Percentiles rank a stretch among this genome's conserved stretches.
Conservation (phyloP, 176 grass and related monocot genomes). For the Hyparrhenia diplandra region DNA sequence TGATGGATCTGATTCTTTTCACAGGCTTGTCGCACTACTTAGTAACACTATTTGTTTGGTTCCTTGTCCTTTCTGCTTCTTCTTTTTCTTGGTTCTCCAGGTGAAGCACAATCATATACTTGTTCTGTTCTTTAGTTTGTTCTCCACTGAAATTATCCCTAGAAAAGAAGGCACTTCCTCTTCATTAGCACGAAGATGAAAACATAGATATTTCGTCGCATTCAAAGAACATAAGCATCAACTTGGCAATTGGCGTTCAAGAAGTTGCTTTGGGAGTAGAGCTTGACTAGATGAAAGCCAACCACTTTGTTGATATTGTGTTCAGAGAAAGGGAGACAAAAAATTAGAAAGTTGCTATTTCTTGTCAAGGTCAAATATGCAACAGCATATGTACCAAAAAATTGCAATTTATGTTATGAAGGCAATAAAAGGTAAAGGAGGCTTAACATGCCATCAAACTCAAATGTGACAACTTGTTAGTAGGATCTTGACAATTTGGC, state of each 20-base stretch:
- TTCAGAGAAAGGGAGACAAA: constrained; percentile 17
- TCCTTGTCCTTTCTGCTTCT: constrained; percentile 27
- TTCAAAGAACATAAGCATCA: constrained; percentile 8
- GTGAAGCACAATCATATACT: constrained; percentile 26
- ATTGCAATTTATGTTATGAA: background rate
- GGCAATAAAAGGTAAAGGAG: background rate
- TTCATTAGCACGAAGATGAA: constrained; percentile 16
- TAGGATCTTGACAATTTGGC: background rate
- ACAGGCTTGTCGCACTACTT: constrained; percentile 19
- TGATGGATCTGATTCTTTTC: constrained; percentile 30
- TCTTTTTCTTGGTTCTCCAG: constrained; percentile 22
- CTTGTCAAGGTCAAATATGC: constrained; percentile 8
- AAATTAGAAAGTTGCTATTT: background rate
- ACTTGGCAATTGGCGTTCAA: constrained; percentile 13
- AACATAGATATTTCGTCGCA: constrained; percentile 4
- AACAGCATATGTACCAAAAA: background rate
- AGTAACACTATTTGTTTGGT: constrained; percentile 33
- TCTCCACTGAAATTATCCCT: constrained; percentile 44
- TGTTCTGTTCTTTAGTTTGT: constrained; percentile 34
- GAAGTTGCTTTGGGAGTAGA: constrained; percentile 2
- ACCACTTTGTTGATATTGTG: background rate
- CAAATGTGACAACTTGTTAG: background rate
- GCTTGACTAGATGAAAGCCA: constrained; percentile 1
- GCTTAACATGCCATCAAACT: background rate
- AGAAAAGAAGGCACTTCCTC: constrained; percentile 19